phyloP scores from a whole-genome alignment of 345 rosid species.

The Raphanus sativus region DNA sequence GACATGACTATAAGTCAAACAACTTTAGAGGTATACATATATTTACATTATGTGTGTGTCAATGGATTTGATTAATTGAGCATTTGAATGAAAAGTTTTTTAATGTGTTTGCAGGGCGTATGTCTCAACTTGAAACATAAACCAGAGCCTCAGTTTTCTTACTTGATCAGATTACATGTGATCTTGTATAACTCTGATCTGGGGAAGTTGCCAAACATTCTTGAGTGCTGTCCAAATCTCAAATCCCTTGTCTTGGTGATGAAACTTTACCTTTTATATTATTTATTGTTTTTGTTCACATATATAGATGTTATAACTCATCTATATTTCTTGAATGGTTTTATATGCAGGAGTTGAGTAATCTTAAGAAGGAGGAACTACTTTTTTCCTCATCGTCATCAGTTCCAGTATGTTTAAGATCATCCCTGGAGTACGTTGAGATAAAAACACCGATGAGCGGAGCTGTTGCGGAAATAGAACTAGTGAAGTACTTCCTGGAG shows the following conservation, averaged over 20 bases:
- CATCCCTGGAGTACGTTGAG: not conserved
- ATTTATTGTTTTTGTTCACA: not conserved
- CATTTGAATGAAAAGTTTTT: not conserved
- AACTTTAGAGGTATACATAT: not conserved
- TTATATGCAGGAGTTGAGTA: not conserved
- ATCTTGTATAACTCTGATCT: not conserved
- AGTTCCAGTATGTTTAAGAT: not conserved
- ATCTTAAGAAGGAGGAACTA: not conserved
- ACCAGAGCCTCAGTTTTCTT: not conserved
- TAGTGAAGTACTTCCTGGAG: not conserved
- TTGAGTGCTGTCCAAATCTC: not conserved
- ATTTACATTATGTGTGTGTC: no score
- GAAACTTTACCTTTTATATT: not conserved
- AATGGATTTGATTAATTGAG: not conserved
- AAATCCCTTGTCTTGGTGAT: not conserved
- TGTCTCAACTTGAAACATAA: not conserved
- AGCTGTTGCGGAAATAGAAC: not conserved
- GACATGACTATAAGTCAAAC: not conserved
- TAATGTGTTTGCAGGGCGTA: not conserved
- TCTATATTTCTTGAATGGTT: not conserved
- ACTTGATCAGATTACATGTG: not conserved
- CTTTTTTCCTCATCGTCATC: not conserved
- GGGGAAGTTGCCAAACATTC: not conserved
- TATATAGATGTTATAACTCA: no score
- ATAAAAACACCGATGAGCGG: not conserved